phyloP scores from a whole-genome alignment of 352 stramenopile species.

The Phytopythium vexans region DNA sequence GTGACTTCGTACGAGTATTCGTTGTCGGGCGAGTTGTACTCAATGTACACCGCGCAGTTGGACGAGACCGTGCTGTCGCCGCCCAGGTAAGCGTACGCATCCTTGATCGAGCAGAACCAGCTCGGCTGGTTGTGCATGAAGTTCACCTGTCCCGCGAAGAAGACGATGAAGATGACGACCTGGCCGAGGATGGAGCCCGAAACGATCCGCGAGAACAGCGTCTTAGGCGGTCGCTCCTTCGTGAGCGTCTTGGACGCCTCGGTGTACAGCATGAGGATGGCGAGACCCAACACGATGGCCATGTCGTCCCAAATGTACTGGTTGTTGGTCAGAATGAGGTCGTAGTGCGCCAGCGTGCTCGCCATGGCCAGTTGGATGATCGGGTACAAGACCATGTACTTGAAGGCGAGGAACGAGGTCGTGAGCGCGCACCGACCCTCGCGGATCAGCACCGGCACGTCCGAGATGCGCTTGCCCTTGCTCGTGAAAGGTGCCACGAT shows the following conservation, averaged over 20 bases:
- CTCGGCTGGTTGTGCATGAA: constrained; percentile 16
- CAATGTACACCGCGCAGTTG: constrained; percentile 35
- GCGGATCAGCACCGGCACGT: constrained; percentile 71
- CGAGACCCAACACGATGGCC: constrained; percentile 43
- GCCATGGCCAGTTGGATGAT: constrained; percentile 51
- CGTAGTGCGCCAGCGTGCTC: constrained; percentile 23
- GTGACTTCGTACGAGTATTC: constrained; percentile 45
- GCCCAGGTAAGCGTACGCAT: constrained; percentile 21
- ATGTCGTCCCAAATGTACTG: constrained; percentile 64
- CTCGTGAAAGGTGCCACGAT: constrained; percentile 88
- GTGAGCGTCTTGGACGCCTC: constrained; percentile 25
- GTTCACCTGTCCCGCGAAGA: constrained; percentile 38
- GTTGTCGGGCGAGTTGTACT: constrained; percentile 32
- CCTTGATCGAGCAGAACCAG: constrained; percentile 48
- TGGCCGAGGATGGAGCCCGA: constrained; percentile 48
- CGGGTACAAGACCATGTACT: constrained; percentile 57
- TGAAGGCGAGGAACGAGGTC: constrained; percentile 54
- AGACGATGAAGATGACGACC: constrained; percentile 36
- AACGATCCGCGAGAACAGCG: constrained; percentile 47
- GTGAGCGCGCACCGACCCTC: constrained; percentile 82
- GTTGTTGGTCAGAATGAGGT: constrained; percentile 54
- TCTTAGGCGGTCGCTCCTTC: constrained; percentile 31
- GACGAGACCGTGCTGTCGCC: constrained; percentile 10
- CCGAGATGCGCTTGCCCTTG: constrained; percentile 70
- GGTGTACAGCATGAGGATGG: constrained; percentile 57